Conservation (phyloP, 1,284 basidiomycete species). For the Cystobasidium pallidum region DNA sequence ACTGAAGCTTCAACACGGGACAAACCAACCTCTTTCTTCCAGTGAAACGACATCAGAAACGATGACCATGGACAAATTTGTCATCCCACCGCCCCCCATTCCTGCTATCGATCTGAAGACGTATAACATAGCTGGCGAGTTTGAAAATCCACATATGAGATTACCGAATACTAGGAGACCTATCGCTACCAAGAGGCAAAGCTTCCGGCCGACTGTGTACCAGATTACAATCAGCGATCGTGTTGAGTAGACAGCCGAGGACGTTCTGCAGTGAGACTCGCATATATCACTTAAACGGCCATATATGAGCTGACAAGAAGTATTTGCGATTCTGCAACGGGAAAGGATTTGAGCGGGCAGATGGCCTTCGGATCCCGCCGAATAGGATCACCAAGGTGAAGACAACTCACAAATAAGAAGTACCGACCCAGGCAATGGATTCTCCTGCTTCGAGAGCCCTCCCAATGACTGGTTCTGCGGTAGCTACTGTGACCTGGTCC, state of each 20-base stretch:
- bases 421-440: conserved; percentile 42
- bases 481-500: conserved; percentile 25
- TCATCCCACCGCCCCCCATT: conserved; percentile 49
- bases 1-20: not conserved
- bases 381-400: too few species aligned
- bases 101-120: conserved; percentile 47
- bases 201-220: conserved; percentile 46
- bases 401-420: conserved; percentile 28
- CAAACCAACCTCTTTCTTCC: conserved; percentile 26
- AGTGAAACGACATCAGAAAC: conserved; percentile 37
- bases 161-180: conserved; percentile 47
- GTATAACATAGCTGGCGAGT: conserved; percentile 45
- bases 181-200: conserved; percentile 45
- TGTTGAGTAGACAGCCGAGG: too few species aligned
- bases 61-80: conserved; percentile 35
- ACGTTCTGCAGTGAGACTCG: not conserved
- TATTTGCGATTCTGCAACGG: conserved; percentile 35
- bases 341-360: not conserved
- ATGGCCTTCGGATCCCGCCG: not conserved
- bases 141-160: conserved; percentile 47
- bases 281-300: conserved; percentile 49
- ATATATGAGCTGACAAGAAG: conserved; percentile 46
- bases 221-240: not conserved
- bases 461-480: conserved; percentile 35
- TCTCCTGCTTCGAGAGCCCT: conserved; percentile 25